Conservation (phyloP, 1,139 yeast genomes). For the Yamadazyma aaseri region DNA sequence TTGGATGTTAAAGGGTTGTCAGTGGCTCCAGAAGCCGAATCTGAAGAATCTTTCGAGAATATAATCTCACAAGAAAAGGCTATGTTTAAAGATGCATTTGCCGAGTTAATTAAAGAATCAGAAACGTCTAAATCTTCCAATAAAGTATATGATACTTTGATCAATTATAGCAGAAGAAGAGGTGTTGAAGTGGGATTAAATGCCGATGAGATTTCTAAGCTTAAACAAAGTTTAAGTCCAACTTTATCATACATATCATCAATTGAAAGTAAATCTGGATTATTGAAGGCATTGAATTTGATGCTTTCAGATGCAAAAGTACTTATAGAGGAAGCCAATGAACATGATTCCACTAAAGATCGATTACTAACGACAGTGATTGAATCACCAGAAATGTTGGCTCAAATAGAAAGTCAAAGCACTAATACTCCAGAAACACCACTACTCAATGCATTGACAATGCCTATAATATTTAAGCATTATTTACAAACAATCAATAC, state of each 20-base stretch:
- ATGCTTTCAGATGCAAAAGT: constrained; percentile 1
- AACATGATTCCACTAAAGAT: not conserved
- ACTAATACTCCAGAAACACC: constrained; percentile 24
- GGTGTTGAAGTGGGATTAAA: constrained; percentile 3
- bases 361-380: not conserved
- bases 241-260: constrained; percentile 22
- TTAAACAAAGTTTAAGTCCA: constrained; percentile 24
- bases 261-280: constrained; percentile 7
- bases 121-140: constrained; percentile 1
- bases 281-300: constrained; percentile 11
- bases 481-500: constrained; percentile 25
- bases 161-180: constrained; percentile 1
- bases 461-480: constrained; percentile 38
- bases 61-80: constrained; percentile 23
- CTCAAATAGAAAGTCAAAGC: constrained; percentile 9
- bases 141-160: constrained; percentile 4
- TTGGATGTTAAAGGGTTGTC: not conserved
- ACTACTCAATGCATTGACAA: constrained; percentile 31
- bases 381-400: not conserved
- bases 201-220: constrained; percentile 18
- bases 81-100: constrained; percentile 25
- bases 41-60: constrained; percentile 6
- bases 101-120: constrained; percentile 15
- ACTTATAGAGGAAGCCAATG: constrained; percentile 1
- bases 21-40: not conserved